Evolutionary conservation across 371 early-diverging fungal genomes (phyloP).

Genomic region (Umbelopsis sp.): DNA sequence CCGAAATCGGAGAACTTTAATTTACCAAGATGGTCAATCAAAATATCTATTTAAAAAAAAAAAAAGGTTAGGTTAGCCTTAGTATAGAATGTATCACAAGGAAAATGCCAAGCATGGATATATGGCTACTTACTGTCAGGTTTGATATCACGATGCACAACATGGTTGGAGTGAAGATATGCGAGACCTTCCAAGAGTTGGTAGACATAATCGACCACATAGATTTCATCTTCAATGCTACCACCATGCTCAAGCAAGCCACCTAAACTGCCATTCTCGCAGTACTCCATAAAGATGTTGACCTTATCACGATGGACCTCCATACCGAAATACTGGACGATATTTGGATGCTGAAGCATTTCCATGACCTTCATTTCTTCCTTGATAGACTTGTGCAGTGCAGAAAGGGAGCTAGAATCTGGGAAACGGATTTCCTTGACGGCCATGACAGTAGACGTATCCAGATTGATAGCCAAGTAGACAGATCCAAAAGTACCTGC

Average conservation of each 20-base stretch:
- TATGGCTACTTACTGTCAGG: slow-evolving; percentile 70
- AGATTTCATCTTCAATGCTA: slow-evolving; percentile 74
- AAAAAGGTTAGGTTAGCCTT: not conserved
- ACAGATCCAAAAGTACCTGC: slow-evolving; percentile 89
- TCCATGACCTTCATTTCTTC: slow-evolving; percentile 94
- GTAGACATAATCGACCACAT: slow-evolving; percentile 75
- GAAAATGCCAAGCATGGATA: slow-evolving; percentile 16
- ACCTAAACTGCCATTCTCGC: slow-evolving; percentile 82
- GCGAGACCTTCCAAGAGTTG: slow-evolving; percentile 89
- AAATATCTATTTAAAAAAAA: slow-evolving; percentile 56
- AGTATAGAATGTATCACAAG: not conserved
- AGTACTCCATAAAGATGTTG: slow-evolving; percentile 95
- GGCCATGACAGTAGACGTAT: slow-evolving; percentile 88
- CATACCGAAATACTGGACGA: slow-evolving; percentile 88
- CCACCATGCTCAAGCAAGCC: slow-evolving; percentile 80
- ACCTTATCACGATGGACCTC: slow-evolving; percentile 92
- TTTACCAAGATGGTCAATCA: slow-evolving; percentile 78
- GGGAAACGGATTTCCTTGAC: slow-evolving; percentile 93
- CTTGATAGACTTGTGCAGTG: slow-evolving; percentile 75
- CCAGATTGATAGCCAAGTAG: slow-evolving; percentile 82
- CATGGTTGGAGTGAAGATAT: slow-evolving; percentile 86
- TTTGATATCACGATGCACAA: slow-evolving; percentile 94
- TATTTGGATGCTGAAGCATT: slow-evolving; percentile 87
- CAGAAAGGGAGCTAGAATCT: slow-evolving; percentile 68
- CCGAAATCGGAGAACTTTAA: slow-evolving; percentile 92